Evolutionary conservation across 257 asterid species (phyloP).

Genomic region (Solanum medicagineum): DNA sequence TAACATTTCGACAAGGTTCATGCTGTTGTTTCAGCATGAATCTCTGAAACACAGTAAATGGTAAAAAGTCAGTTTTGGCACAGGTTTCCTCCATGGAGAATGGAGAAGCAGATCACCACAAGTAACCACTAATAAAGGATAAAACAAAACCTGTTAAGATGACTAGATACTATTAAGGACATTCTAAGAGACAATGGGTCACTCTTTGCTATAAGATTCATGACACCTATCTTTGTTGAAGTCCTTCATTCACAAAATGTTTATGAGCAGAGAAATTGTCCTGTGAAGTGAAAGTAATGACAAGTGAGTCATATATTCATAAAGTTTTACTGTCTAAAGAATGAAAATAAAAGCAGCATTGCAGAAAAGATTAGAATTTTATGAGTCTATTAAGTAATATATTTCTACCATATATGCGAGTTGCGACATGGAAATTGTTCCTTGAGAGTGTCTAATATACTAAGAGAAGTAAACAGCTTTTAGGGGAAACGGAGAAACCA

Average conservation of each 20-base stretch:
- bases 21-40: neutral
- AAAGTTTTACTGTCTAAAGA: neutral
- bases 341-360: neutral
- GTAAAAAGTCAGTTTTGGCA: neutral
- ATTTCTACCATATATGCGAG: no score
- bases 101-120: no score
- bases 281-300: neutral
- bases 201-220: neutral
- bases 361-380: neutral
- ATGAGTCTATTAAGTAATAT: neutral
- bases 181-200: no score
- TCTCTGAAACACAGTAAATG: neutral
- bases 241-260: neutral
- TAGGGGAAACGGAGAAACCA: neutral
- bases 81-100: no score
- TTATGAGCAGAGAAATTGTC: neutral
- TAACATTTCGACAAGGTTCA: neutral
- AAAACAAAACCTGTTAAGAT: no score
- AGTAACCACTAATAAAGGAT: no score
- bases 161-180: no score
- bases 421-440: neutral
- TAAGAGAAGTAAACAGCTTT: neutral
- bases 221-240: neutral
- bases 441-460: neutral
- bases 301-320: neutral